phyloP scores from a whole-genome alignment of 225 moss, liverwort and hornwort genomes.

The Physcomitrellopsis africana region DNA sequence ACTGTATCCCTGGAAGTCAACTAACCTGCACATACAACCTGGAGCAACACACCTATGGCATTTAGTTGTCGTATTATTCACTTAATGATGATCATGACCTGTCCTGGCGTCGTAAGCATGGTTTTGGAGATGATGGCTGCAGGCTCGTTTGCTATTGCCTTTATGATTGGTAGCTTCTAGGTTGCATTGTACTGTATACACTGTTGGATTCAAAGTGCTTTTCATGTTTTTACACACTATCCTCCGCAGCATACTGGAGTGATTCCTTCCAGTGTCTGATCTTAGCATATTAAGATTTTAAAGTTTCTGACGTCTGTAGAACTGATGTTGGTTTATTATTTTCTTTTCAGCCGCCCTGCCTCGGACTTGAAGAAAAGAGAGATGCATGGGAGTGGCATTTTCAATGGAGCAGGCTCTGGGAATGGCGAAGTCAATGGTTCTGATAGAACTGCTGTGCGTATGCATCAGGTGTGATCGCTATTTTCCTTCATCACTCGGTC shows the following conservation, averaged over 20 bases:
- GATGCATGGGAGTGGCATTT: constrained; percentile 69
- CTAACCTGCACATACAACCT: neutral
- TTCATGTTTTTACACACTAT: neutral
- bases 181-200: neutral
- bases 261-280: neutral
- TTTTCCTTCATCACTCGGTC: neutral
- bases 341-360: constrained; percentile 17
- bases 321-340: neutral
- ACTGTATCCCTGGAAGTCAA: neutral
- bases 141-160: neutral
- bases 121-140: neutral
- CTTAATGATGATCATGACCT: neutral
- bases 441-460: constrained; percentile 57
- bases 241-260: neutral
- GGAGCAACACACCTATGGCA: neutral
- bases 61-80: neutral
- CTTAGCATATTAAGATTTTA: neutral
- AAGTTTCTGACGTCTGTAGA: neutral
- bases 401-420: constrained; percentile 30
- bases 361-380: constrained; percentile 59
- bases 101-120: neutral
- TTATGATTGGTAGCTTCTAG: neutral
- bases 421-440: constrained; percentile 39
- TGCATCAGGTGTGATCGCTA: constrained; percentile 42
- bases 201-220: neutral